Conservation (phyloP, 176 grass and related monocot genomes). For the Urochloa ruziziensis region DNA sequence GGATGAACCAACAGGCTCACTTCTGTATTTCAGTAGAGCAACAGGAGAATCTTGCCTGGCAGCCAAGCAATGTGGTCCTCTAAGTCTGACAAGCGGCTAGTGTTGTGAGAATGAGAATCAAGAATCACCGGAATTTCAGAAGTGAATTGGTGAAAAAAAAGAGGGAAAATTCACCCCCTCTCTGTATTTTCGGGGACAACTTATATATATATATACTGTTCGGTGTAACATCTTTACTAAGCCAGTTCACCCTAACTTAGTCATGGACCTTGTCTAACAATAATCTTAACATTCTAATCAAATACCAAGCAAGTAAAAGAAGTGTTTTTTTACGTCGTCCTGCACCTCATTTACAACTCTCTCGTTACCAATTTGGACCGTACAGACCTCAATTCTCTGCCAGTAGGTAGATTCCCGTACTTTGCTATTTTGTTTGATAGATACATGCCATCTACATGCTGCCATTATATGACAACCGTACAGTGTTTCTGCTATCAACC, state of each 20-base stretch:
- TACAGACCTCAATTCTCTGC: neutral
- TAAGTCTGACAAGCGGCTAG: conserved; percentile 19
- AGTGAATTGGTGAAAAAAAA: conserved; percentile 14
- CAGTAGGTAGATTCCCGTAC: conserved; percentile 40
- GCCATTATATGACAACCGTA: conserved; percentile 26
- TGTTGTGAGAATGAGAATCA: conserved; percentile 26
- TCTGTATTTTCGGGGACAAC: neutral
- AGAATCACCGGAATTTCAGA: conserved; percentile 17
- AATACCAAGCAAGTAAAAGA: neutral
- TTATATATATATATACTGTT: neutral
- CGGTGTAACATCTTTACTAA: neutral
- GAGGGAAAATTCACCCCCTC: neutral
- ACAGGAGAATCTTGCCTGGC: conserved; percentile 50
- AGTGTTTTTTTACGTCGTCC: neutral
- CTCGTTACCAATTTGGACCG: neutral
- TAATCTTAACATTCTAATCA: neutral
- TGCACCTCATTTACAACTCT: neutral
- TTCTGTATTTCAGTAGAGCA: conserved; percentile 40
- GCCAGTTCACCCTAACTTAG: neutral
- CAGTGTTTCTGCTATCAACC: conserved; percentile 18
- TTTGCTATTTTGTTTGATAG: conserved; percentile 38
- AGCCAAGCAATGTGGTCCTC: conserved; percentile 36
- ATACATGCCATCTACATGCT: conserved; percentile 33
- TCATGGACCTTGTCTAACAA: neutral
- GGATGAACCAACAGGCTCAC: conserved; percentile 36